These are phyloP conservation scores for Trametes gibbosa DNA, from an alignment of 768 basidiomycete species.

Conservation along the genomic window DNA sequence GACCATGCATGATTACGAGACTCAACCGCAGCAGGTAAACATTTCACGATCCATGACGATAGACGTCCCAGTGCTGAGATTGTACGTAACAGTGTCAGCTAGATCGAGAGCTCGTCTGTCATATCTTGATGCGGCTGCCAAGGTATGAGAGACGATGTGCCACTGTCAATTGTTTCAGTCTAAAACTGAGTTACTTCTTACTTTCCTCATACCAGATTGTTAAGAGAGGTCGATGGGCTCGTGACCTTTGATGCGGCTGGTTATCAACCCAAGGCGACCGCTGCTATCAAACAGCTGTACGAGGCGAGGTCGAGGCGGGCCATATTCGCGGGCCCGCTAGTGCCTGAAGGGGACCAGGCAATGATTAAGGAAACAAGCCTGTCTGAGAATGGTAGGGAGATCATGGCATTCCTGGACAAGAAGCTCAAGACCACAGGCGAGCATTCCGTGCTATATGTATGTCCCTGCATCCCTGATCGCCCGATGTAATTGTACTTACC, in stretches of 20 bases:
- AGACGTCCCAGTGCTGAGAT: not conserved
- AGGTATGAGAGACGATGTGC: not conserved
- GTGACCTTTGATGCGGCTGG: not conserved
- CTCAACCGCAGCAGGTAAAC: not conserved
- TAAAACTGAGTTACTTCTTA: not conserved
- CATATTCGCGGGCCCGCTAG: conserved; percentile 17
- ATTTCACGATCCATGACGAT: not conserved
- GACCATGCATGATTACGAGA: not conserved
- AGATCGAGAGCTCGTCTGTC: not conserved
- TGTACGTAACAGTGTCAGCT: not conserved
- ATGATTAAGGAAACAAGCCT: not conserved
- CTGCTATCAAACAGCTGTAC: not conserved
- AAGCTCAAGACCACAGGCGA: not conserved
- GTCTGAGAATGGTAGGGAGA: not conserved
- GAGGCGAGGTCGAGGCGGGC: not conserved
- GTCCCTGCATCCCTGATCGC: not conserved
- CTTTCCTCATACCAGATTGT: not conserved
- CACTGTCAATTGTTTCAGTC: no score
- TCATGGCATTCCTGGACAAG: conserved; percentile 1
- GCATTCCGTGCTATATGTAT: not conserved
- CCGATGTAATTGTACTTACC: not conserved
- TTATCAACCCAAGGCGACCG: not conserved
- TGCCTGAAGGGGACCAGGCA: not conserved
- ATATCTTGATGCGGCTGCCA: not conserved
- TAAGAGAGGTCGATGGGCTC: not conserved